phyloP scores from a whole-genome alignment of 441 rosid genomes.

The Isatis lusitanica region DNA sequence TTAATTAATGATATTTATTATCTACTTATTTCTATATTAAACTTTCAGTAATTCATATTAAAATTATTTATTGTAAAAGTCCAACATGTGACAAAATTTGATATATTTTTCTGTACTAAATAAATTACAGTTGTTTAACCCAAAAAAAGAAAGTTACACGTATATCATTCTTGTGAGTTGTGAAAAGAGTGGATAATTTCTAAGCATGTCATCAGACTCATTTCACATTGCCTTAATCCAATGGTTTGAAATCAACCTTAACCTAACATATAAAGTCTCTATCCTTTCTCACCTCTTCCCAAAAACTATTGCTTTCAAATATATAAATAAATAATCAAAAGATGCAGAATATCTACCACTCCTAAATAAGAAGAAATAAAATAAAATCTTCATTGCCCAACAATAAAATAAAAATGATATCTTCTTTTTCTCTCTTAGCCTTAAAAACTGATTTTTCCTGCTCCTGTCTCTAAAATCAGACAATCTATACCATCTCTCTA shows the following conservation, averaged over 20 bases:
- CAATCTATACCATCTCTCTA: slow-evolving; percentile 30
- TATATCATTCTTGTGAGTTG: not conserved
- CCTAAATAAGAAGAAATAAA: slow-evolving; percentile 24
- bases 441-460: slow-evolving; percentile 25
- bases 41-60: not conserved
- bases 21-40: not conserved
- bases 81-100: not conserved
- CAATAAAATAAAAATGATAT: slow-evolving; percentile 26
- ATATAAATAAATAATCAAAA: not conserved
- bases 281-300: slow-evolving; percentile 6
- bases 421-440: slow-evolving; percentile 21
- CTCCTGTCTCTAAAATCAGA: slow-evolving; percentile 24
- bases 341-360: slow-evolving; percentile 21
- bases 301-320: slow-evolving; percentile 20
- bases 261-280: slow-evolving; percentile 26
- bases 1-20: not conserved
- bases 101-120: not conserved
- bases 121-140: not conserved
- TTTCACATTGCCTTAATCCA: slow-evolving; percentile 26
- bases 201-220: not conserved
- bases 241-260: slow-evolving; percentile 32
- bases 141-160: not conserved
- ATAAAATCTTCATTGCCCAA: slow-evolving; percentile 24
- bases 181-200: not conserved
- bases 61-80: not conserved